Evolutionary conservation across 495 filamentous ascomycete species (phyloP), one percentile per base, ranked within the genome.

Genomic region (Trichoderma erinaceum): DNA sequence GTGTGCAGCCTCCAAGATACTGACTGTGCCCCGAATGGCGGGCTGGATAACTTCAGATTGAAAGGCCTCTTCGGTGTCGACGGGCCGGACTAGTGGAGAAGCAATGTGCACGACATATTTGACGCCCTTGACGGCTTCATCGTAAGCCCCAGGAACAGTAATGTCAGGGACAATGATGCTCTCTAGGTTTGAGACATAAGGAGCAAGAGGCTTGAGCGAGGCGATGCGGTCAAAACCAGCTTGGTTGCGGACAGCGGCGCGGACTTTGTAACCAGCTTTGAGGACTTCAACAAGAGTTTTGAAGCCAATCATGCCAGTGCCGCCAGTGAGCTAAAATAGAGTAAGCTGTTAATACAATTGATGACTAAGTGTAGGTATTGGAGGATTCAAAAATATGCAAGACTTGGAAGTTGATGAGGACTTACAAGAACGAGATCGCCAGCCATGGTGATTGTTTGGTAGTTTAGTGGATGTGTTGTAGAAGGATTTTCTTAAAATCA

Each of bases 21-120:
- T 87, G 8, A 87, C 86, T 10, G 92, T 96, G 58, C 92, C 91
- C 69, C 85, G 87, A 69, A 92, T 83, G 0, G 89, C 89, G 3
- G 89, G 88, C 65, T 90, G 87, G 50, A 94, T 75, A 71, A 92
- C 27, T 23, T 61, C 12, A 5, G 25, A 13, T 13, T 61, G 23
- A 13, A 12, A 61, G 13, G 2, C 56, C 25, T 61, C 56, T 6
- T 61, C 56, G 23, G 4, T 21, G 0, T 61, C 25, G 3, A 16
- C 27, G 0, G 56, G 56, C 0, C 3, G 11, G 16, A 25, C 25
- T 18, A 75, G 46, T 3, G 82, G 80, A 52, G 79, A 81, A 0
- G 83, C 81, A n/a, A 81, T 61, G 64, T 85, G 82, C 52, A 83
- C 73, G 65, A 82, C 71, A 65, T 76, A 78, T 38, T 72, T 76